Evolutionary conservation across 345 rosid genomes (phyloP), one percentile per base, ranked within the genome.

Genomic region (Anastatica hierochuntica): DNA sequence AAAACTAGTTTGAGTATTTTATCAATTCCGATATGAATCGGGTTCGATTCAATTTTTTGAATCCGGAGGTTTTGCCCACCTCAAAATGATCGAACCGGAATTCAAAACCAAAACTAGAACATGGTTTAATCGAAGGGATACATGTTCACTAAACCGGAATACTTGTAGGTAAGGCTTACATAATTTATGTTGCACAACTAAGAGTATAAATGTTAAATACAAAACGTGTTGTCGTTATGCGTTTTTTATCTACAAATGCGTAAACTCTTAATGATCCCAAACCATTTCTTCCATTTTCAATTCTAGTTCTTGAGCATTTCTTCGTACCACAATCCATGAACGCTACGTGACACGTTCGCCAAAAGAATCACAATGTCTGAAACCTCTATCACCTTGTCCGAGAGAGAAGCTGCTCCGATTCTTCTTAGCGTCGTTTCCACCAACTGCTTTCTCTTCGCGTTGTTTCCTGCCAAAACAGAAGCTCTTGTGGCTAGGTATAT

Each of bases 301-400:
- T 49, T 58, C 21, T 13, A 49, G n/a, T 38, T 19, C 67, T 53
- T 67, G 41, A 64, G 43, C 59, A 90, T 52, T 55, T 66, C 63
- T 21, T 50, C 49, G 21, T 87, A 90, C 96, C 96, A 87, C 12
- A 70, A 62, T 41, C 74, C 69, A 37, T 90, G 98, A 53, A 87
- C 82, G 34, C 54, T 29, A 19, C 74, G 54, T 1, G 98, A 77
- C 10, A 87, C 81, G 1, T 62, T 60, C 5, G 90, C 96, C n/a
- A 73, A 77, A n/a, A 75, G 72, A 50, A 75, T 66, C 57, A 87
- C 14, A 30, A 68, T 73, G 70, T 80, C 79, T 0, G 80, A 87
- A 15, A 79, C 79, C 51, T 74, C 76, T 53, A 78, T 75, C 26
- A 90, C 84, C 76, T 76, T 80, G 38, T 75, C 77, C 1, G 66